Percentiles rank a stretch among this genome's conserved stretches.
phyloP scores from a whole-genome alignment of 192 early-diverging fungal species.

The Coemansia sp. region DNA sequence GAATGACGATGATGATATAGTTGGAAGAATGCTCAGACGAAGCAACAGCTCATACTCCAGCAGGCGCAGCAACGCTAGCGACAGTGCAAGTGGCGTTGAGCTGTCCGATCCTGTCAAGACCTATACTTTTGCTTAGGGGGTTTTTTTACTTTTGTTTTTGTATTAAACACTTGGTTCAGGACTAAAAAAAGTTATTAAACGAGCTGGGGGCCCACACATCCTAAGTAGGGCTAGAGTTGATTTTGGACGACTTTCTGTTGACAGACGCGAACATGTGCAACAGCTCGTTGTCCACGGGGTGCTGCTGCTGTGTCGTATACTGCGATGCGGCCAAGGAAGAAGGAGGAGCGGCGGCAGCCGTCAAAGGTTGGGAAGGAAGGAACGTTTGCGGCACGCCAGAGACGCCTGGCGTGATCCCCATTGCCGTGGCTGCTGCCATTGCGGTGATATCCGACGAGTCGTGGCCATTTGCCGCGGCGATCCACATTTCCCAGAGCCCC shows the following conservation, averaged over 20 bases:
- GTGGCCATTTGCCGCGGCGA: conserved; percentile 50
- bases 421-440: conserved; percentile 40
- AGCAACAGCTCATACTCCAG: conserved; percentile 1
- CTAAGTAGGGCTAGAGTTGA: conserved; percentile 5
- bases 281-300: conserved; percentile 34
- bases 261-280: conserved; percentile 47
- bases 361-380: not conserved
- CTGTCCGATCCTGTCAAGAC: not conserved
- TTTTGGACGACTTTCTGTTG: conserved; percentile 14
- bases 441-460: conserved; percentile 19
- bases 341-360: not conserved
- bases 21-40: not conserved
- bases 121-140: not conserved
- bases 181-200: no score
- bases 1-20: not conserved
- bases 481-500: conserved; percentile 42
- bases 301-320: conserved; percentile 20
- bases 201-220: no score
- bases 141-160: no score
- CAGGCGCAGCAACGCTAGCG: not conserved
- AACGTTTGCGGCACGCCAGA: conserved; percentile 33
- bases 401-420: conserved; percentile 52
- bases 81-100: not conserved
- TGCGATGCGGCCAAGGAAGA: conserved; percentile 4
- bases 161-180: no score